Evolutionary conservation across 345 rosid genomes (phyloP).

Genomic region (Linum usitatissimum): DNA sequence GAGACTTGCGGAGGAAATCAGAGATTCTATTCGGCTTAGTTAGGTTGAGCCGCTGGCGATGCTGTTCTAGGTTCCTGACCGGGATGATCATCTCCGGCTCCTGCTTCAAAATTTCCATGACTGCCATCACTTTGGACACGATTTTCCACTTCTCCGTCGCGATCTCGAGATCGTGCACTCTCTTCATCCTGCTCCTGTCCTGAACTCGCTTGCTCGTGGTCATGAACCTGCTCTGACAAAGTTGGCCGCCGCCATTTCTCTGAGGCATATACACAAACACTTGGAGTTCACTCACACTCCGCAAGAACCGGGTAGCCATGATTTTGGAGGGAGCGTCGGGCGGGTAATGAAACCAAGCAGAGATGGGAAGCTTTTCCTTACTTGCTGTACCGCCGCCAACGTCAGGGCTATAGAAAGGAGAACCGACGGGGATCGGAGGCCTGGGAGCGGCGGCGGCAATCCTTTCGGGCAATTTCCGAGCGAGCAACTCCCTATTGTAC

Average conservation of each 20-base stretch:
- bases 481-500: too few species aligned
- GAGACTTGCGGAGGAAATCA: slow-evolving; percentile 59
- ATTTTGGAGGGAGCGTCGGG: too few species aligned
- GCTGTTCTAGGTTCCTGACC: slow-evolving; percentile 39
- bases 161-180: slow-evolving; percentile 63
- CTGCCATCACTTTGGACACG: slow-evolving; percentile 41
- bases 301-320: too few species aligned
- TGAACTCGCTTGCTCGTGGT: slow-evolving; percentile 53
- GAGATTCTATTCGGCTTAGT: slow-evolving; percentile 60
- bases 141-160: slow-evolving; percentile 66
- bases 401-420: too few species aligned
- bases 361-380: too few species aligned
- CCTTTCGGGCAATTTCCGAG: too few species aligned
- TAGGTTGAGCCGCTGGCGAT: slow-evolving; percentile 44
- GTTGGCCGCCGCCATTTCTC: slow-evolving; percentile 14
- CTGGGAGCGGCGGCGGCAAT: too few species aligned
- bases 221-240: slow-evolving; percentile 17
- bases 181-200: slow-evolving; percentile 59
- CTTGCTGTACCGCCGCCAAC: too few species aligned
- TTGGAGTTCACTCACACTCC: neutral
- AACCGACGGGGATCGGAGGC: too few species aligned
- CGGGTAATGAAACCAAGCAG: too few species aligned
- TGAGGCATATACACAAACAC: slow-evolving; percentile 35
- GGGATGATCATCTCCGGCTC: slow-evolving; percentile 71
- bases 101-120: slow-evolving; percentile 53